Percentiles rank a stretch among this genome's conserved stretches.
Evolutionary conservation across 2,329 filamentous ascomycete species (phyloP).

Genomic region (Aphanoascus verrucosus): DNA sequence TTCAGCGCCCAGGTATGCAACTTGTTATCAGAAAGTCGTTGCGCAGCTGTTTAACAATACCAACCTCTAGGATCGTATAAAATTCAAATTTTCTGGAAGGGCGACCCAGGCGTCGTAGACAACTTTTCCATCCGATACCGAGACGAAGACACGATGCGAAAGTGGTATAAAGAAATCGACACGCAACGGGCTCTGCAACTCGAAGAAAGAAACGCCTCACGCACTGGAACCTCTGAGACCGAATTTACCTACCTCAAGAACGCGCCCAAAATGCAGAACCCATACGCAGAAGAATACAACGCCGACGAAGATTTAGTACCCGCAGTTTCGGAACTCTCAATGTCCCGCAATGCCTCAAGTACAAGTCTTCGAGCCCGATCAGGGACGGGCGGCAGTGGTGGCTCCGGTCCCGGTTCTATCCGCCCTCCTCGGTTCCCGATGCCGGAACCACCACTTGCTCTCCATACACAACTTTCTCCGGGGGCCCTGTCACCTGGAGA

Average conservation of each 20-base stretch:
- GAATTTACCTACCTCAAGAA: constrained; percentile 72
- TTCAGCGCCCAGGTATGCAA: constrained; percentile 73
- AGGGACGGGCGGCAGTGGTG: constrained; percentile 52
- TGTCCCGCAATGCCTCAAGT: constrained; percentile 60
- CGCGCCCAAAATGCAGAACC: constrained; percentile 64
- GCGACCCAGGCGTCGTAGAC: constrained; percentile 75
- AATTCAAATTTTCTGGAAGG: constrained; percentile 98
- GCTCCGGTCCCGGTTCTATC: constrained; percentile 34
- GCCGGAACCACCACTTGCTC: constrained; percentile 48
- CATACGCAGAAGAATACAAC: constrained; percentile 57
- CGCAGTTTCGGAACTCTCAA: constrained; percentile 41
- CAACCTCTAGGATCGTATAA: constrained; percentile 64
- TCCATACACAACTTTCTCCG: constrained; percentile 52
- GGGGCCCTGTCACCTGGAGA: constrained; percentile 49
- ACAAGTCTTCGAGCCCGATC: constrained; percentile 66
- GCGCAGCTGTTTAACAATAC: neutral
- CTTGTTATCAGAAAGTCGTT: neutral
- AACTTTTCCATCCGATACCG: constrained; percentile 91
- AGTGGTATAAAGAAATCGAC: constrained; percentile 75
- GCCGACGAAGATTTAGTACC: constrained; percentile 41
- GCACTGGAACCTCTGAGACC: constrained; percentile 48
- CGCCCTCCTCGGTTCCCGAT: constrained; percentile 63
- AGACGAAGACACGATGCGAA: constrained; percentile 86
- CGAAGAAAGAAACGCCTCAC: constrained; percentile 42
- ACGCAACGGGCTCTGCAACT: constrained; percentile 55